Base-by-base conservation (phyloP, 176 grass and related monocot species). In the Tuctoria greenei region DNA sequence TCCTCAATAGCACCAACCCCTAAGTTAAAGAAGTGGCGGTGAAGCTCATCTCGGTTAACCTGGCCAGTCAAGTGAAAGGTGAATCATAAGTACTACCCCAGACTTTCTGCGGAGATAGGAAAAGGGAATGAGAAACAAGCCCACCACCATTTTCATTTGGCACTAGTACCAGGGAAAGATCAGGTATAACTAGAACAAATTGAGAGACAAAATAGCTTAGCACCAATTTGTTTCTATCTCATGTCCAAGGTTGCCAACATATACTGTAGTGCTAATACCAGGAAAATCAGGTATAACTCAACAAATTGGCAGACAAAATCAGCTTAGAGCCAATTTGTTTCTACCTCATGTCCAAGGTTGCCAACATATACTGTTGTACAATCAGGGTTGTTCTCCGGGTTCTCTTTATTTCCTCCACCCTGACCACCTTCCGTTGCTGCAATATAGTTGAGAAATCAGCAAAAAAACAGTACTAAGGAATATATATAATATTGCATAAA, bases 301-400 rank as follows among this genome's bases (percentile, higher is more conserved):
- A 31, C 31, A 31, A 31, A 31, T 31, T 31, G 31, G 31, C 2
- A 31, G 31, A 31, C 31, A 31, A 31, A 31, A 31, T 31, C 31
- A 31, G 31, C 31, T 31, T 31, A 31, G 31, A 31, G 31, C 31
- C 31, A 31, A 31, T 31, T 16, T 67, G 18, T 59, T 54, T 82
- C 61, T 83, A 93, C 91, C 91, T 90, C 88, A 60, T 93, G 91
- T 44, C 88, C 91, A 52, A 93, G 44, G 75, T 93, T 90, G 77
- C 91, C 91, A 47, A 93, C 88, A 81, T 93, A 93, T 50, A 93
- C 91, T 16, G 91, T 93, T 47, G 91, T 93, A 77, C 81, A 93
- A 76, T 89, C 88, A 70, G 91, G 88, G 28, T 93, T 93, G 76
- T 88, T 93, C 69, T 93, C 85, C 76, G 91, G 91, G 64, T 83